Base-by-base conservation (phyloP, 495 filamentous ascomycete species). In the Hyaloscypha variabilis region DNA sequence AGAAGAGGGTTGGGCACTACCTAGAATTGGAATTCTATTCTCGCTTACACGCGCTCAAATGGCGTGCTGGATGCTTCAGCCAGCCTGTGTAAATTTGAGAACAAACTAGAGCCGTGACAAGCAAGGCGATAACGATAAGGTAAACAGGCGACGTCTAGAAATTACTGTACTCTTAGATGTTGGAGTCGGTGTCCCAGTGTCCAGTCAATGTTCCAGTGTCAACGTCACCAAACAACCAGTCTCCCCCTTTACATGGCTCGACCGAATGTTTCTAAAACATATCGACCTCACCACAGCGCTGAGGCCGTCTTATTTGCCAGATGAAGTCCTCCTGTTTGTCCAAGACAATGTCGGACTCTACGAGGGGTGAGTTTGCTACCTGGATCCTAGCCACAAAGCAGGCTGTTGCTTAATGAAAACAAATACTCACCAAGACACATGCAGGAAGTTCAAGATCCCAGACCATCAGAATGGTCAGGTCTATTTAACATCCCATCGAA, bases 341-440 rank as follows among this genome's bases (percentile, higher is more conserved):
- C 93, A 97, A 78, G 92, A 97, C 84, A 91, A 90, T 76, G 95
- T 98, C 72, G 95, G 96, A 70, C 81, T 99, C 67, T 99, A 99
- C 79, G 91, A 97, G 82, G 95, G 96, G 94, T 97, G 81, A 78
- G 88, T 78, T 46, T 46, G 24, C 58, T 58, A 46, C 54, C 53
- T 56, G 19, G 26, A 21, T 28, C 3, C 28, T 58, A 30, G 26
- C 25, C 19, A 10, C 24, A 51, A 25, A 23, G 60, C 29, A 54
- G 36, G 26, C 14, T 3, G 51, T 17, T 29, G 10, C 51, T 25
- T 10, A 25, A 29, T 34, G 29, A 57, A 19, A 39, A 59, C 4
- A 59, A 36, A 66, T 31, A 34, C 52, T 60, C 10, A 50, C 42
- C 29, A 29, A 8, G 39, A 69, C 51, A 61, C 63, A 29, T 52